A percentile compares a stretch with the other conserved stretches of the same genome.
Evolutionary conservation across 2,329 filamentous ascomycete species (phyloP).

Genomic region (Pleochaeta shiraiana): DNA sequence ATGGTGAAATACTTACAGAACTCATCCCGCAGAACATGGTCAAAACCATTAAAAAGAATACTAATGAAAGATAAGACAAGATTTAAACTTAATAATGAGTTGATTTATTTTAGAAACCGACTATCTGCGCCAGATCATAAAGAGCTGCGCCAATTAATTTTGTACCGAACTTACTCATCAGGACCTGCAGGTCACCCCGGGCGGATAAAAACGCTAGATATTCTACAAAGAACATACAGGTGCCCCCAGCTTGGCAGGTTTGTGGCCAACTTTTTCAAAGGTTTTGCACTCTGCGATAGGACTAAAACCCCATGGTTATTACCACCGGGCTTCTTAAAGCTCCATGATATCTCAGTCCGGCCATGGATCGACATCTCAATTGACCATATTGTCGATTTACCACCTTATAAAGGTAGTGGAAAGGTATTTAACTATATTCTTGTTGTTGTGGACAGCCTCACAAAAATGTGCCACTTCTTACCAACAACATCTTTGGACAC

Average conservation of each 20-base stretch:
- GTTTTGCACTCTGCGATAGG: not conserved
- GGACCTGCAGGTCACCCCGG: not conserved
- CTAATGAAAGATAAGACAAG: not conserved
- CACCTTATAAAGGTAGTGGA: not conserved
- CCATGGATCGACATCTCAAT: not conserved
- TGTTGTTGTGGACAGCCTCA: not conserved
- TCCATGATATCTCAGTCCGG: not conserved
- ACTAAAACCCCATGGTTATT: not conserved
- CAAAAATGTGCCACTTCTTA: not conserved
- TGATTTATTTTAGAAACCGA: not conserved
- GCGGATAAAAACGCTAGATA: not conserved
- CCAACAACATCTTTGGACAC: not conserved
- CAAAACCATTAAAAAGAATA: not conserved
- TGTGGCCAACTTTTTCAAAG: not conserved
- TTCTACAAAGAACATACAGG: not conserved
- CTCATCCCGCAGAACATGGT: not conserved
- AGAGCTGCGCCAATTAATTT: not conserved
- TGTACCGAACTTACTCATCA: not conserved
- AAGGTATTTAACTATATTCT: not conserved
- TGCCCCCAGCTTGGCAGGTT: not conserved
- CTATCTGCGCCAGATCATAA: not conserved
- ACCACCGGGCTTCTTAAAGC: not conserved
- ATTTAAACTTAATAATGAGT: not conserved
- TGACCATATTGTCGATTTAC: constrained; percentile 1
- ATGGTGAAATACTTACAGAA: not conserved